phyloP scores from a whole-genome alignment of 2,329 filamentous ascomycete species.

The Pseudopyricularia javanii region DNA sequence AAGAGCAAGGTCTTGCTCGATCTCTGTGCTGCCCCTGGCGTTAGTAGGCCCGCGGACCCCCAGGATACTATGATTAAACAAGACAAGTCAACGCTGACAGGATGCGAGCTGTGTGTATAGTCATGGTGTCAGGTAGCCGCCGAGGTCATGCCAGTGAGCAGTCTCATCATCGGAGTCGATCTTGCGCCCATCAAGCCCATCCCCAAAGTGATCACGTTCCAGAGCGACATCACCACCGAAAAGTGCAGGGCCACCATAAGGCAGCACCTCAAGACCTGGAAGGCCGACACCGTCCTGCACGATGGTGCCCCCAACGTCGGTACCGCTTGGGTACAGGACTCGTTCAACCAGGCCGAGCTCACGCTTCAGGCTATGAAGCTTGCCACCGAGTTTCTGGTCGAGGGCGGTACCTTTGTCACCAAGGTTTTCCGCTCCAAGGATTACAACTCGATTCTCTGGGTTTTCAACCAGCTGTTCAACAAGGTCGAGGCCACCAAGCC shows the following conservation, averaged over 20 bases:
- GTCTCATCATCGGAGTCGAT: conserved; percentile 90
- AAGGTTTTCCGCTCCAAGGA: conserved; percentile 97
- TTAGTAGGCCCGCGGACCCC: conserved; percentile 27
- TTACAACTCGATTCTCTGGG: conserved; percentile 92
- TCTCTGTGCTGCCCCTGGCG: conserved; percentile 92
- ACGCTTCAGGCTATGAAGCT: conserved; percentile 84
- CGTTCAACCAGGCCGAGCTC: conserved; percentile 92
- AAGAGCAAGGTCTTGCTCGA: conserved; percentile 94
- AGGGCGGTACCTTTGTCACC: conserved; percentile 88
- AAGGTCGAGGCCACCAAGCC: conserved; percentile 97
- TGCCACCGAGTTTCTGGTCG: conserved; percentile 81
- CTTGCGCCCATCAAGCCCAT: conserved; percentile 92
- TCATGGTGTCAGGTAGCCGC: conserved; percentile 96
- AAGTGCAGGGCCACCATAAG: conserved; percentile 87
- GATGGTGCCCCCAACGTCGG: conserved; percentile 97
- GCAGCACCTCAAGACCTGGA: conserved; percentile 87
- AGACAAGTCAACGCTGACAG: conserved; percentile 12
- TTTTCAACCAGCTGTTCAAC: conserved; percentile 90
- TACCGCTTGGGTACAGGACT: conserved; percentile 96
- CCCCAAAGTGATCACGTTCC: conserved; percentile 85
- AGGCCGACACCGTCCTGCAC: conserved; percentile 89
- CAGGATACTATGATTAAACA: neutral
- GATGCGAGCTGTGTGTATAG: conserved; percentile 21
- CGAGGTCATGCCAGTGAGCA: conserved; percentile 84
- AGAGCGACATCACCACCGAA: conserved; percentile 95